These are phyloP conservation scores for Phytopythium delawarense DNA, from an alignment of 352 stramenopile genomes.

Conservation along the genomic window DNA sequence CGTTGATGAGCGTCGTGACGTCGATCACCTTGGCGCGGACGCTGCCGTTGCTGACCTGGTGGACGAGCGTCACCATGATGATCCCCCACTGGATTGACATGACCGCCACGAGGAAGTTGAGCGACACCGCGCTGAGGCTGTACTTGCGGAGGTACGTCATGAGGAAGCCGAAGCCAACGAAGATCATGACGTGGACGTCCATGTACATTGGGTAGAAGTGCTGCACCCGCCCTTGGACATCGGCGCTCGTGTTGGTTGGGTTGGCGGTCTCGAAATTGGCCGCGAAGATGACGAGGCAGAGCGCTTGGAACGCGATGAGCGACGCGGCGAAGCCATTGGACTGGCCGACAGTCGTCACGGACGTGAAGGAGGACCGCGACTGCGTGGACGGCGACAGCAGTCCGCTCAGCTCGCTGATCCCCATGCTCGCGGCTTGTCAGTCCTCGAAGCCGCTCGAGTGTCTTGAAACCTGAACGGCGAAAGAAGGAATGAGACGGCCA, in stretches of 20 bases:
- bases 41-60: conserved; percentile 37
- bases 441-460: background rate
- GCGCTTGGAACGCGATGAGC: conserved; percentile 31
- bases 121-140: conserved; percentile 57
- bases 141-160: conserved; percentile 85
- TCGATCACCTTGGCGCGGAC: conserved; percentile 39
- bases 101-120: conserved; percentile 67
- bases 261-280: conserved; percentile 44
- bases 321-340: conserved; percentile 35
- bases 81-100: conserved; percentile 65
- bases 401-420: conserved; percentile 1
- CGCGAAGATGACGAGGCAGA: conserved; percentile 43
- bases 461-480: background rate
- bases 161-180: conserved; percentile 80
- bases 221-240: conserved; percentile 1
- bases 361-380: background rate
- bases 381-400: conserved; percentile 6
- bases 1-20: conserved; percentile 53
- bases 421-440: background rate
- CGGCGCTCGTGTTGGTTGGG: conserved; percentile 10
- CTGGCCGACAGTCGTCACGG: background rate
- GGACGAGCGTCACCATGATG: conserved; percentile 47
- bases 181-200: conserved; percentile 78
- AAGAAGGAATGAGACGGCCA: conserved; percentile 1
- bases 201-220: conserved; percentile 52